Evolutionary conservation across 2,329 filamentous ascomycete species (phyloP).

Genomic region (Neoascochyta sp.): DNA sequence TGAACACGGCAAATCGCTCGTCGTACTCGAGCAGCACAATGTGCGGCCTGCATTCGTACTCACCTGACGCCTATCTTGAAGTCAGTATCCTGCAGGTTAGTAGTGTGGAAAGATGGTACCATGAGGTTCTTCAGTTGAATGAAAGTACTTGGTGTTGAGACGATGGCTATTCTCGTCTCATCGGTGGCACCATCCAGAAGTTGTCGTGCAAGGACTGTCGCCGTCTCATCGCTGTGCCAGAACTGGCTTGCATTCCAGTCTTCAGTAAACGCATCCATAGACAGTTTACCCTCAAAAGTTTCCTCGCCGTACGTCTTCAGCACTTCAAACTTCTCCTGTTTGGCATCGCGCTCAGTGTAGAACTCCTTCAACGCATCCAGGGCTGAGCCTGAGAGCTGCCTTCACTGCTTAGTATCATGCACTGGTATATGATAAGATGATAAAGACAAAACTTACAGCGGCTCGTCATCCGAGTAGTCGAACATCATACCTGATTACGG

Average conservation of each 20-base stretch:
- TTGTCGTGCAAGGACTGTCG: conserved; percentile 59
- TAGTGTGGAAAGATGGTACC: conserved; percentile 41
- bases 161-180: conserved; percentile 61
- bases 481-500: too few relatives aligned
- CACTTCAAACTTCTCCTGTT: conserved; percentile 63
- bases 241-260: conserved; percentile 85
- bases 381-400: conserved; percentile 62
- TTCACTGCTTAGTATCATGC: conserved; percentile 33
- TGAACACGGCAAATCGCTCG: conserved; percentile 67
- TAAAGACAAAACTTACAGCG: conserved; percentile 26
- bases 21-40: conserved; percentile 71
- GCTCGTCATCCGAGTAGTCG: conserved; percentile 34
- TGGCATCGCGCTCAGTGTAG: conserved; percentile 67
- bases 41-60: conserved; percentile 46
- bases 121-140: conserved; percentile 69
- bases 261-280: conserved; percentile 70
- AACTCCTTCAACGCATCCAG: conserved; percentile 70
- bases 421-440: background rate
- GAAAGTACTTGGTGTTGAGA: conserved; percentile 75
- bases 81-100: background rate
- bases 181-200: conserved; percentile 60
- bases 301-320: conserved; percentile 61
- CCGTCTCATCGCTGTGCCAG: conserved; percentile 76
- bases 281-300: conserved; percentile 47
- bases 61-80: conserved; percentile 25